Evolutionary conservation across 805 yeast genomes (phyloP).

Genomic region (Saccharomyces mikatae): DNA sequence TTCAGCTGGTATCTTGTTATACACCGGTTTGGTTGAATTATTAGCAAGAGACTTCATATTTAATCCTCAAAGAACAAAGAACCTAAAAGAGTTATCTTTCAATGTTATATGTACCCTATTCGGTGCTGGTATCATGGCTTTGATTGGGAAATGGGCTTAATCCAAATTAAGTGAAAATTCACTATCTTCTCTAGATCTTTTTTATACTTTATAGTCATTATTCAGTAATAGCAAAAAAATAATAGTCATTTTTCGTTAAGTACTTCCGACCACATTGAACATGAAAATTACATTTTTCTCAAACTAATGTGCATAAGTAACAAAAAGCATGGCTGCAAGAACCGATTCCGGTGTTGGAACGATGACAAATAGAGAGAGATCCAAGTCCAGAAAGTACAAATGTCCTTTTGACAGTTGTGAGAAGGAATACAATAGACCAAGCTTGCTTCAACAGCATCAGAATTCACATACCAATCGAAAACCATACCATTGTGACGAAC

Average conservation of each 20-base stretch:
- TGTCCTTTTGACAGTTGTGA: constrained; percentile 42
- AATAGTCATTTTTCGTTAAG: background rate
- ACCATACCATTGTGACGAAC: constrained; percentile 56
- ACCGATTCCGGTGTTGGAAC: background rate
- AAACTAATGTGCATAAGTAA: background rate
- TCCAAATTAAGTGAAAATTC: background rate
- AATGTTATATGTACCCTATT: constrained; percentile 24
- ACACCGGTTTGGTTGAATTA: constrained; percentile 67
- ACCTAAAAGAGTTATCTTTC: constrained; percentile 34
- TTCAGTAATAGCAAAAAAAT: background rate
- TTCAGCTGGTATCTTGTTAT: constrained; percentile 63
- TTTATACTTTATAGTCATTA: background rate
- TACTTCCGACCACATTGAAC: background rate
- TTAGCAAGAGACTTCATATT: constrained; percentile 66
- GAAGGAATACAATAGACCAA: constrained; percentile 50
- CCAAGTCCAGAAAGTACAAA: constrained; percentile 32
- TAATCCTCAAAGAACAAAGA: constrained; percentile 34
- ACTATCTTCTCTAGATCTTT: background rate
- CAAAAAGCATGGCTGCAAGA: background rate
- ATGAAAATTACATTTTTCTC: background rate
- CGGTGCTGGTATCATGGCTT: constrained; percentile 67
- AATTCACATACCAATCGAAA: constrained; percentile 73
- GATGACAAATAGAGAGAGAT: background rate
- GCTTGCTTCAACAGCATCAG: constrained; percentile 56
- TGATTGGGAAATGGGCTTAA: constrained; percentile 70